phyloP scores from a whole-genome alignment of 2,329 filamentous ascomycete genomes.

The Diatrype stigma region DNA sequence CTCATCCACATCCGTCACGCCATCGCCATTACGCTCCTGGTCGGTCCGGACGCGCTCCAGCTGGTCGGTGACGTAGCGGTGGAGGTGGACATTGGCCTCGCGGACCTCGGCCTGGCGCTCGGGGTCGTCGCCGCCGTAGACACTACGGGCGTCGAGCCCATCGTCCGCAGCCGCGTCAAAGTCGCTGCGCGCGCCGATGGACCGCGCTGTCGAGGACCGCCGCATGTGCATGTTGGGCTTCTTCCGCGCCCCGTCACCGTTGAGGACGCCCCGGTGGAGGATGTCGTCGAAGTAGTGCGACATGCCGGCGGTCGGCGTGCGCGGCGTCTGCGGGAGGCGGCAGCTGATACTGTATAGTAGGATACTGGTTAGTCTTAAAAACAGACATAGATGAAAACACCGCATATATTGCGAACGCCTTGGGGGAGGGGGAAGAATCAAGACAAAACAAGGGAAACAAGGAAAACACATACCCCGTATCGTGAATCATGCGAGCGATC shows the following conservation, averaged over 20 bases:
- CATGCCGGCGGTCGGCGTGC: slow-evolving; percentile 78
- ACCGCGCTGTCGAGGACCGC: slow-evolving; percentile 76
- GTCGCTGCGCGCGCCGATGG: slow-evolving; percentile 80
- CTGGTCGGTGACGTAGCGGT: slow-evolving; percentile 78
- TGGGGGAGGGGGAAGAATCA: too few relatives aligned
- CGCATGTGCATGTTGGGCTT: slow-evolving; percentile 55
- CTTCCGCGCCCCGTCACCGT: slow-evolving; percentile 34
- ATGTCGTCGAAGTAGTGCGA: slow-evolving; percentile 95
- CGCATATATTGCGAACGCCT: too few relatives aligned
- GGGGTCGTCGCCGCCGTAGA: slow-evolving; percentile 47
- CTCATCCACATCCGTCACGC: slow-evolving; percentile 30
- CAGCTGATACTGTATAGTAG: slow-evolving; percentile 67
- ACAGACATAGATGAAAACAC: neutral
- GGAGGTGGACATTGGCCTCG: slow-evolving; percentile 67
- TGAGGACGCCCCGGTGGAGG: slow-evolving; percentile 55
- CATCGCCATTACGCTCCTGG: slow-evolving; percentile 24
- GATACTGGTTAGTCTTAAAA: slow-evolving; percentile 37
- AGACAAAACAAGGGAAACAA: too few relatives aligned
- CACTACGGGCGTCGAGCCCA: slow-evolving; percentile 40
- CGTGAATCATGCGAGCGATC: slow-evolving; percentile 95
- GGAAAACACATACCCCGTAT: slow-evolving; percentile 73
- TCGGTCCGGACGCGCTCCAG: slow-evolving; percentile 67
- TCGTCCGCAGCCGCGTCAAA: slow-evolving; percentile 53
- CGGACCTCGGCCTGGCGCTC: slow-evolving; percentile 44
- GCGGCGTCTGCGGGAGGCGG: slow-evolving; percentile 87